Conservation (phyloP, 1,284 basidiomycete species). For the Rhodotorula sp. region DNA sequence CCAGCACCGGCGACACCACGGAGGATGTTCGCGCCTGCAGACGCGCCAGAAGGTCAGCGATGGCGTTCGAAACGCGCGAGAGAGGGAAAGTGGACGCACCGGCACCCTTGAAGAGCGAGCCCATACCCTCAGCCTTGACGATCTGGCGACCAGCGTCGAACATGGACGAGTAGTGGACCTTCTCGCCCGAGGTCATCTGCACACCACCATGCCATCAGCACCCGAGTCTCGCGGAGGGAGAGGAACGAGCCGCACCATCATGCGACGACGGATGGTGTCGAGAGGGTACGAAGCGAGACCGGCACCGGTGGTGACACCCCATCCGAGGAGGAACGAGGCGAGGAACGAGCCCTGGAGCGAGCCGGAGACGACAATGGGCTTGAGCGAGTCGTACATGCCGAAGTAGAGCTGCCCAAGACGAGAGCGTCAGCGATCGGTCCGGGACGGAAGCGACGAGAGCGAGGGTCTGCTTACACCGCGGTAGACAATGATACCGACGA, state of each 20-base stretch:
- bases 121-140: conserved; percentile 78
- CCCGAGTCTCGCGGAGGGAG: too few species aligned
- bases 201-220: too few species aligned
- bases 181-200: conserved; percentile 61
- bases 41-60: conserved; percentile 62
- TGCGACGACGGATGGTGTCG: conserved; percentile 73
- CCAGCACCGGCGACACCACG: conserved; percentile 83
- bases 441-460: conserved; percentile 42
- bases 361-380: conserved; percentile 87
- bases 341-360: conserved; percentile 84
- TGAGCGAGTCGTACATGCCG: conserved; percentile 69
- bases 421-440: not conserved
- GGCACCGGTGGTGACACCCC: conserved; percentile 87
- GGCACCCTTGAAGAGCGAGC: conserved; percentile 82
- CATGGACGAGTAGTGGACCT: conserved; percentile 64
- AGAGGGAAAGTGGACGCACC: conserved; percentile 12
- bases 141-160: conserved; percentile 66
- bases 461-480: conserved; percentile 64
- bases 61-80: conserved; percentile 52
- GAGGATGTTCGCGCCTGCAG: too few species aligned
- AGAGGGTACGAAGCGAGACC: conserved; percentile 94
- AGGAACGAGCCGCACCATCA: conserved; percentile 53
- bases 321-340: conserved; percentile 67
- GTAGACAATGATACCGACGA: conserved; percentile 93
- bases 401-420: conserved; percentile 69